A percentile compares a stretch with the other conserved stretches of the same genome.
Conservation (phyloP, 345 rosid species). For the Brassica incana region DNA sequence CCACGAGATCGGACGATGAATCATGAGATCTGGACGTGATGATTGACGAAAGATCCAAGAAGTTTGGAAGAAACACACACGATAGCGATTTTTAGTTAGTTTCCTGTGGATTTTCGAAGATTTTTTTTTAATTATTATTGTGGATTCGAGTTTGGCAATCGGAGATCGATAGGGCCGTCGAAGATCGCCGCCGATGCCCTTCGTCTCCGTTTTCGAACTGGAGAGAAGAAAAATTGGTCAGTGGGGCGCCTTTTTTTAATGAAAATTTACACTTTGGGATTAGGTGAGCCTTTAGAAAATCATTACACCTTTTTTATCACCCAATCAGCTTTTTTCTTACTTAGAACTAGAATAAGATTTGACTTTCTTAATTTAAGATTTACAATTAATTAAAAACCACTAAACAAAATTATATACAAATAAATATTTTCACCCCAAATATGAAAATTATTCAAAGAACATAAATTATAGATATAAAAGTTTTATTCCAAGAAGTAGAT, state of each 20-base stretch:
- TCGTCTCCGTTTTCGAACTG: conserved; percentile 27
- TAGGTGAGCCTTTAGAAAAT: background rate
- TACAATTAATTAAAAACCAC: background rate
- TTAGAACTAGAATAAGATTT: background rate
- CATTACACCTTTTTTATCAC: background rate
- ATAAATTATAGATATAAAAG: background rate
- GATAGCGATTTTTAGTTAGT: background rate
- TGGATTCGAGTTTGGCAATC: background rate
- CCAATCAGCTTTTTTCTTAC: background rate
- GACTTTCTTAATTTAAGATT: too few relatives aligned
- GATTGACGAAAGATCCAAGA: background rate
- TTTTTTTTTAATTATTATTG: background rate
- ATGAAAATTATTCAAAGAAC: background rate
- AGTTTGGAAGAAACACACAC: background rate
- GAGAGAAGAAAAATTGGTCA: conserved; percentile 16
- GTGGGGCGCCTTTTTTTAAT: conserved; percentile 14
- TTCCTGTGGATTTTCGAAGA: background rate
- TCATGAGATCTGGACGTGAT: conserved; percentile 34
- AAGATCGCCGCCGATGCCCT: conserved; percentile 16
- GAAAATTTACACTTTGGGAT: background rate
- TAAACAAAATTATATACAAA: background rate
- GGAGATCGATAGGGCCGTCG: conserved; percentile 20
- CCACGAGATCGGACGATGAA: conserved; percentile 12
- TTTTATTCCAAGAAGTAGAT: background rate
- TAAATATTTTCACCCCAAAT: background rate